These are phyloP conservation scores for Populus ilicifolia DNA, from an alignment of 345 rosid species.

Conservation along the genomic window DNA sequence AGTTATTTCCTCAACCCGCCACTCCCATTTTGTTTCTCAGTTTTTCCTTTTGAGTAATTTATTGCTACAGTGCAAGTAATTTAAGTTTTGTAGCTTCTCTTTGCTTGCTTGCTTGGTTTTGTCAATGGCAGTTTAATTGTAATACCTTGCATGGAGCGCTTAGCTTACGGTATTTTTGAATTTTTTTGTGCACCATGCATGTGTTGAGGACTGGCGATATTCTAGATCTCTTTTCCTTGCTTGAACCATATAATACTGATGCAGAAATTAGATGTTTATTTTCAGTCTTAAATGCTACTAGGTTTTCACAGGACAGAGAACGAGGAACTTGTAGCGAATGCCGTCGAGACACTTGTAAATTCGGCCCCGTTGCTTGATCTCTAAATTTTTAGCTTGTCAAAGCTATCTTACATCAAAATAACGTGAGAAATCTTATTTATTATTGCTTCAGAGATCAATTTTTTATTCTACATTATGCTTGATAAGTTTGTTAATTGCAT, in stretches of 20 bases:
- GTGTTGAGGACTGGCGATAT: background rate
- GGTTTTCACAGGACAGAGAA: conserved; percentile 61
- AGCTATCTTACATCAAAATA: conserved; percentile 74
- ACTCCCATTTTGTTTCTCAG: background rate
- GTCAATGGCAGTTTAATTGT: background rate
- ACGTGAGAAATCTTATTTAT: conserved; percentile 49
- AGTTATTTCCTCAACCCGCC: background rate
- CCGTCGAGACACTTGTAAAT: conserved; percentile 89
- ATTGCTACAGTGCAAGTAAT: background rate
- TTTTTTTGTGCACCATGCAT: background rate
- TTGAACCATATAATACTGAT: background rate
- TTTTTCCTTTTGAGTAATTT: too few relatives aligned
- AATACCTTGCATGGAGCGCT: background rate
- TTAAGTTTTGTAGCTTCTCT: background rate
- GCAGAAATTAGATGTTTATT: background rate
- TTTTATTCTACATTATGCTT: conserved; percentile 13
- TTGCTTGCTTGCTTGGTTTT: background rate
- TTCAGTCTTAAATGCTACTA: conserved; percentile 4
- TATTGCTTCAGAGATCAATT: background rate
- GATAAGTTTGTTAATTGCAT: conserved; percentile 20
- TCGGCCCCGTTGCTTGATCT: conserved; percentile 91
- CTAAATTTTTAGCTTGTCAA: conserved; percentile 81
- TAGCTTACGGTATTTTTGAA: background rate
- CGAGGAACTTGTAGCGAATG: conserved; percentile 91
- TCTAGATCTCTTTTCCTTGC: background rate